These are phyloP conservation scores for Nephelium lappaceum DNA, from an alignment of 345 rosid species.

Conservation along the genomic window DNA sequence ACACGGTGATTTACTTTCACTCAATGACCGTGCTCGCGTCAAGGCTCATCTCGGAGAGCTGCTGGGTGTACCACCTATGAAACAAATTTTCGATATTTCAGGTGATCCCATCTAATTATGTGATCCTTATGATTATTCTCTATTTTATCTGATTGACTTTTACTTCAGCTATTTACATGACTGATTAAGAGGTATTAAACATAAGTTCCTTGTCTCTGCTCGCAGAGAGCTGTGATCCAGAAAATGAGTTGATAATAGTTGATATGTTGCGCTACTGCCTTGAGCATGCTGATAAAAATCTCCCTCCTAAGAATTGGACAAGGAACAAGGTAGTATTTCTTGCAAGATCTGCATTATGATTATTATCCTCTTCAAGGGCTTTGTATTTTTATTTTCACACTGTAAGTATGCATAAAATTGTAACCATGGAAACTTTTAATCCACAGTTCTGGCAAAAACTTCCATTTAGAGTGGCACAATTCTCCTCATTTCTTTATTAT, in stretches of 20 bases:
- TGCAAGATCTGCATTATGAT: background rate
- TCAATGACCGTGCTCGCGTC: constrained; percentile 52
- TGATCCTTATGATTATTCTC: too few species aligned
- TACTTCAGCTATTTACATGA: too few species aligned
- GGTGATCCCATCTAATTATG: constrained; percentile 42
- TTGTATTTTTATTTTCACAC: too few species aligned
- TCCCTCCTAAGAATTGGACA: constrained; percentile 42
- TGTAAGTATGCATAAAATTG: too few species aligned
- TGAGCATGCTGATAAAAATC: constrained; percentile 77
- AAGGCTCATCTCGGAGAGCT: constrained; percentile 66
- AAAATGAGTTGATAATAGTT: constrained; percentile 49
- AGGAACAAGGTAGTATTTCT: constrained; percentile 43
- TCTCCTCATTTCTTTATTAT: too few species aligned
- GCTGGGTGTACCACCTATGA: constrained; percentile 67
- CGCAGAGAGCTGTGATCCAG: constrained; percentile 56
- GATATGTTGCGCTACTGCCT: constrained; percentile 75
- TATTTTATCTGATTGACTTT: background rate
- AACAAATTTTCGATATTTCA: constrained; percentile 81
- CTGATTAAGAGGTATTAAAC: background rate
- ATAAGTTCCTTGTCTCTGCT: constrained; percentile 6
- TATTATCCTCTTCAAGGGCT: background rate
- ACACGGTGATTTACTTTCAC: constrained; percentile 78
- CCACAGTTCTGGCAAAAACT: too few species aligned
- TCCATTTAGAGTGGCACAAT: too few species aligned
- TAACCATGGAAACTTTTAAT: too few species aligned